A percentile compares a stretch with the other conserved stretches of the same genome.
Evolutionary conservation across 305 asterid species (phyloP).

Genomic region (Euphrasia arctica): DNA sequence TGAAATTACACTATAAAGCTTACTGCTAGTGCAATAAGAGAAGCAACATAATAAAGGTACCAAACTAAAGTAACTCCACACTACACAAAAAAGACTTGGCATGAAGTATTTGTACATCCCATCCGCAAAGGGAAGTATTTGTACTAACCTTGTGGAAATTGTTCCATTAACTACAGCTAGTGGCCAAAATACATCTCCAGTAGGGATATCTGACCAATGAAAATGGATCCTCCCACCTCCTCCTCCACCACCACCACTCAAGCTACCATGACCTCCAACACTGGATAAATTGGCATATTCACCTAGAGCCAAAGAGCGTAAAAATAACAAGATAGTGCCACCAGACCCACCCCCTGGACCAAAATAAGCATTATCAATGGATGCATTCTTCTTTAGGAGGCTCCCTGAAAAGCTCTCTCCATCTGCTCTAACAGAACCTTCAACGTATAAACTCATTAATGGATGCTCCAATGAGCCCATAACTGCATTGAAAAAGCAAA

Average conservation of each 20-base stretch:
- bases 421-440: slow-evolving; percentile 84
- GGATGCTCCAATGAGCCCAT: slow-evolving; percentile 94
- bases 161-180: slow-evolving; percentile 84
- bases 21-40: slow-evolving; percentile 21
- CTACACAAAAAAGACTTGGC: slow-evolving; percentile 4
- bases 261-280: slow-evolving; percentile 84
- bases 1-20: slow-evolving; percentile 15
- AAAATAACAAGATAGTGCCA: slow-evolving; percentile 83
- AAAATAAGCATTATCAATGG: slow-evolving; percentile 25
- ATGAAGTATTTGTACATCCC: slow-evolving; percentile 11
- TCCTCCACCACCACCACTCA: slow-evolving; percentile 87
- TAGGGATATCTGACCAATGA: slow-evolving; percentile 92
- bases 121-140: slow-evolving; percentile 20
- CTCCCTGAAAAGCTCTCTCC: slow-evolving; percentile 57
- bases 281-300: slow-evolving; percentile 70
- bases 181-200: slow-evolving; percentile 95
- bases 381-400: slow-evolving; percentile 32
- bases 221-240: slow-evolving; percentile 99
- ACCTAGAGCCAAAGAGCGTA: slow-evolving; percentile 57
- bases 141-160: slow-evolving; percentile 64
- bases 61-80: slow-evolving; percentile 23
- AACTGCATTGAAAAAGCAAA: slow-evolving; percentile 55
- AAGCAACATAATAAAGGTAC: slow-evolving; percentile 11
- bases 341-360: slow-evolving; percentile 99
- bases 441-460: slow-evolving; percentile 50